A percentile compares a stretch with the other conserved stretches of the same genome.
These are phyloP conservation scores for Penicillium fimorum DNA, from an alignment of 495 filamentous ascomycete species.

Conservation along the genomic window DNA sequence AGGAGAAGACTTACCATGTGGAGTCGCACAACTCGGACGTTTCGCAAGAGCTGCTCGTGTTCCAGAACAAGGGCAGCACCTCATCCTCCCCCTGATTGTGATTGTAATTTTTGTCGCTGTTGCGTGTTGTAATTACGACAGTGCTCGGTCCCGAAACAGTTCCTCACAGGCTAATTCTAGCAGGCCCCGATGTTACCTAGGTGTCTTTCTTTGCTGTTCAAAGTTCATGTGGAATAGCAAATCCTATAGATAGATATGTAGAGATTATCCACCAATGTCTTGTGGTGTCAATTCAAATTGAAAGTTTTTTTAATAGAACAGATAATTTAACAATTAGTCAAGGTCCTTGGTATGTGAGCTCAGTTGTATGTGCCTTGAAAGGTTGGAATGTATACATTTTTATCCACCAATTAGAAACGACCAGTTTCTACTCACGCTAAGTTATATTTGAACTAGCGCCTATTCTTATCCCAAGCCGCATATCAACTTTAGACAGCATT, in stretches of 20 bases:
- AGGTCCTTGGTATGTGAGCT: neutral
- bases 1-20: constrained; percentile 3
- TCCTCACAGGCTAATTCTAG: constrained; percentile 3
- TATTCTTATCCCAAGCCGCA: neutral
- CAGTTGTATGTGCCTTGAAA: neutral
- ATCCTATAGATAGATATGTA: constrained; percentile 12
- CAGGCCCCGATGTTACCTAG: constrained; percentile 11
- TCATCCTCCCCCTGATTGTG: constrained; percentile 9
- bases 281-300: neutral
- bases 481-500: neutral
- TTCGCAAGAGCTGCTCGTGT: constrained; percentile 7
- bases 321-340: neutral
- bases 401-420: constrained; percentile 1
- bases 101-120: constrained; percentile 6
- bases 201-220: constrained; percentile 8
- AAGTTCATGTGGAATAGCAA: constrained; percentile 5
- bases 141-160: constrained; percentile 11
- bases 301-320: neutral
- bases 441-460: neutral
- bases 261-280: constrained; percentile 6
- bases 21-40: constrained; percentile 1
- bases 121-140: constrained; percentile 19
- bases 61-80: constrained; percentile 7
- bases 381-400: neutral
- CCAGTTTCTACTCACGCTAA: neutral